These are phyloP conservation scores for Hypoxylon intermedium DNA, from an alignment of 495 filamentous ascomycete genomes.

Conservation along the genomic window DNA sequence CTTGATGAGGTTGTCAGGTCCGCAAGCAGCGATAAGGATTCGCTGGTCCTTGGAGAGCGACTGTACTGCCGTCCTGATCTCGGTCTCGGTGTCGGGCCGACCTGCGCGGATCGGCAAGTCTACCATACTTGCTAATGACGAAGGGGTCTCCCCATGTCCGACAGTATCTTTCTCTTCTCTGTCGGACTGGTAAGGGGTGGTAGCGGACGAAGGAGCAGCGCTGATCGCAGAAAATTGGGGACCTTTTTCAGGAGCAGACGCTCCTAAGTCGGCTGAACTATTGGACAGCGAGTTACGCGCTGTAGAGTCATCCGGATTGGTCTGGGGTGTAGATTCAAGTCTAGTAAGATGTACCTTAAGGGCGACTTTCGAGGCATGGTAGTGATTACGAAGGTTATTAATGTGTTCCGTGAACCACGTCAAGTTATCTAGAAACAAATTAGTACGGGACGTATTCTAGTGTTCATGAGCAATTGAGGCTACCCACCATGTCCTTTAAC, in stretches of 20 bases:
- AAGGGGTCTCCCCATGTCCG: constrained; percentile 8
- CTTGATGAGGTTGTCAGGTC: constrained; percentile 56
- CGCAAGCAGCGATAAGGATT: constrained; percentile 60
- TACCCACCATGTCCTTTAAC: constrained; percentile 57
- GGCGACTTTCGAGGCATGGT: constrained; percentile 53
- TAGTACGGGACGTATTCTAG: constrained; percentile 16
- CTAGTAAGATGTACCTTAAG: constrained; percentile 57
- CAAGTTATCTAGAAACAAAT: constrained; percentile 46
- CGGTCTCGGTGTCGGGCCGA: constrained; percentile 50
- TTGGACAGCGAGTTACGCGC: constrained; percentile 13
- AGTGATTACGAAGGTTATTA: constrained; percentile 48
- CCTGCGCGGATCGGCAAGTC: constrained; percentile 44
- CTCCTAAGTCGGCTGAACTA: constrained; percentile 9
- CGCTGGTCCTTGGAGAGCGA: constrained; percentile 49
- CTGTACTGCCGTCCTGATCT: constrained; percentile 52
- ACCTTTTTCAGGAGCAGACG: constrained; percentile 12
- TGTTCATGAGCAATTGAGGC: background rate
- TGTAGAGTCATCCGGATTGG: background rate
- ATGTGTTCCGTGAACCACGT: constrained; percentile 62
- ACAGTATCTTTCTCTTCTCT: constrained; percentile 11
- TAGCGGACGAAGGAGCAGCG: constrained; percentile 24
- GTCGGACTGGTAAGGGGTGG: constrained; percentile 34
- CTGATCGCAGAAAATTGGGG: constrained; percentile 20
- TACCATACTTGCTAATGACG: constrained; percentile 10
- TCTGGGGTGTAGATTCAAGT: constrained; percentile 5